Percentiles rank a stretch among this genome's conserved stretches.
phyloP scores from a whole-genome alignment of 768 basidiomycete species.

The Clavulina sp. region DNA sequence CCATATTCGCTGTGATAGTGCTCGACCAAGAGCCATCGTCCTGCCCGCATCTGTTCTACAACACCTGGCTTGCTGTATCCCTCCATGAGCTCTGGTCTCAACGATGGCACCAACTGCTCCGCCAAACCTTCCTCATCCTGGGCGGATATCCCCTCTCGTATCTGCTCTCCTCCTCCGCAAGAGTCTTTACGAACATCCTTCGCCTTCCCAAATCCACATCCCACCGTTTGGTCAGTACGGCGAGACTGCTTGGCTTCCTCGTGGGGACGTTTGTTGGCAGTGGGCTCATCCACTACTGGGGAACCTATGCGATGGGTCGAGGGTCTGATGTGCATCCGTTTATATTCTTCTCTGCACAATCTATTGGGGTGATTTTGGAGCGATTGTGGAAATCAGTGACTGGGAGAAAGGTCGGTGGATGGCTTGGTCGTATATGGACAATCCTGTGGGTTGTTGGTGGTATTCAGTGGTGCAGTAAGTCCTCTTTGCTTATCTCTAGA shows the following conservation, averaged over 20 bases:
- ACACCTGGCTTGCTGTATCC: slow-evolving; percentile 1
- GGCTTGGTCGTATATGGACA: slow-evolving; percentile 6
- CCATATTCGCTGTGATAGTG: slow-evolving; percentile 1
- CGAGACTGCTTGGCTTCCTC: slow-evolving; percentile 2
- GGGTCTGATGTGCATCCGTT: not conserved
- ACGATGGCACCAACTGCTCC: slow-evolving; percentile 10
- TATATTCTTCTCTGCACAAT: slow-evolving; percentile 7
- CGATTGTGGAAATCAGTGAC: slow-evolving; percentile 5
- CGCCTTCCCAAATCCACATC: too few relatives aligned
- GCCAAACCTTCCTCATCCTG: slow-evolving; percentile 7
- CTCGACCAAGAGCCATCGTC: not conserved
- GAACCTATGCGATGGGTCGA: not conserved
- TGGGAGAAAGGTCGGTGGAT: slow-evolving; percentile 8
- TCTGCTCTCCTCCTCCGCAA: slow-evolving; percentile 1
- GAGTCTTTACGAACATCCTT: too few relatives aligned
- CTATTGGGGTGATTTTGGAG: slow-evolving; percentile 7
- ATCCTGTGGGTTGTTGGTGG: slow-evolving; percentile 3
- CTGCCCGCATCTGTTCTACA: slow-evolving; percentile 9
- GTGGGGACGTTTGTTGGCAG: slow-evolving; percentile 6
- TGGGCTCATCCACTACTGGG: slow-evolving; percentile 8
- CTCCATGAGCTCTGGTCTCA: slow-evolving; percentile 9
- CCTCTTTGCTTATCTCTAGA: not conserved
- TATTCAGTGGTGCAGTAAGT: slow-evolving; percentile 3
- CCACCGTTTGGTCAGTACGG: too few relatives aligned
- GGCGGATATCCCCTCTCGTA: slow-evolving; percentile 6